phyloP scores from a whole-genome alignment of 805 yeast species.

The Sugiyamaella chiloensis region DNA sequence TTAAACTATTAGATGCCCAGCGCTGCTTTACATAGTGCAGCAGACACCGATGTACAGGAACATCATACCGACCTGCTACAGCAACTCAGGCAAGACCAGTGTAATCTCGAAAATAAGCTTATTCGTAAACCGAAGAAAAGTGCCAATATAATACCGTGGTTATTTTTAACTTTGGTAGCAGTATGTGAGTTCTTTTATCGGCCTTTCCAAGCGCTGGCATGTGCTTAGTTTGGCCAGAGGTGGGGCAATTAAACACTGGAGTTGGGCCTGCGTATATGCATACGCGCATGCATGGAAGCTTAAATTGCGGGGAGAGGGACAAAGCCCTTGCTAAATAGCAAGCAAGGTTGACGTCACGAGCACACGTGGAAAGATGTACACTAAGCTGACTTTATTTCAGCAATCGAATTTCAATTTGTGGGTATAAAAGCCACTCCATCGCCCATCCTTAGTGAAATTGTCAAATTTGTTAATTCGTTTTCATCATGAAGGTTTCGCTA shows the following conservation, averaged over 20 bases:
- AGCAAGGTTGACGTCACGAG: too few relatives aligned
- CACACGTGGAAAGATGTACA: too few relatives aligned
- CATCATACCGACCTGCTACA: background rate
- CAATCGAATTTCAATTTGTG: too few relatives aligned
- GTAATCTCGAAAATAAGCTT: background rate
- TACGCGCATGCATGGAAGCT: background rate
- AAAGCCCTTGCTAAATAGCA: too few relatives aligned
- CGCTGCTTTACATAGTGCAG: too few relatives aligned
- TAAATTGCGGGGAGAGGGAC: background rate
- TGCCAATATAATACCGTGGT: background rate
- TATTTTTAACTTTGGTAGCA: background rate
- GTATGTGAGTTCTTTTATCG: background rate
- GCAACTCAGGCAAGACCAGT: background rate
- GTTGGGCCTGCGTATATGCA: background rate
- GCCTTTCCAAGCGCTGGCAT: background rate
- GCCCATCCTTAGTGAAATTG: too few relatives aligned
- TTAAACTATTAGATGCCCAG: too few relatives aligned
- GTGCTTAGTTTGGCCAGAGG: background rate
- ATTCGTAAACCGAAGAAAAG: background rate
- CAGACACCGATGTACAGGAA: background rate
- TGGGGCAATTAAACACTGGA: too few relatives aligned
- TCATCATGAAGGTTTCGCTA: background rate
- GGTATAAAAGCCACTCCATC: too few relatives aligned
- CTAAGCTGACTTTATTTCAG: too few relatives aligned
- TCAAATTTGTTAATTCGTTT: too few relatives aligned